These are phyloP conservation scores for Funneliformis geosporum DNA, from an alignment of 192 early-diverging fungal species.

Conservation along the genomic window DNA sequence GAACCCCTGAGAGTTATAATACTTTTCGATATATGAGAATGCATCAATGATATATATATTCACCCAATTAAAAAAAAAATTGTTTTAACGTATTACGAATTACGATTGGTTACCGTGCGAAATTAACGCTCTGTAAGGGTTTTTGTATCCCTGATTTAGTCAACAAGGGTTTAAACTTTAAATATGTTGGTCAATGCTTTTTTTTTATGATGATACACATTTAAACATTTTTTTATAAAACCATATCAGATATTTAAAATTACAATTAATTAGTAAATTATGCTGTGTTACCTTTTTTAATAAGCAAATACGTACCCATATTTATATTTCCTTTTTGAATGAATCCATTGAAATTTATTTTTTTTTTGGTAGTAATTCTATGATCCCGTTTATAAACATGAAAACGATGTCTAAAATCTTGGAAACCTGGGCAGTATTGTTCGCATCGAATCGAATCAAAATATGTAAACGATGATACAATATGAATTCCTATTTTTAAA, in stretches of 20 bases:
- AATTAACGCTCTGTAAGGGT: not conserved
- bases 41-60: not conserved
- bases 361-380: not conserved
- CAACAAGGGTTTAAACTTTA: slow-evolving; percentile 5
- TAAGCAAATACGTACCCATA: not conserved
- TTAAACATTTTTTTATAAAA: not conserved
- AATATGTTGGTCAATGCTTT: not conserved
- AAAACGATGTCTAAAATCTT: not conserved
- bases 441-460: not conserved
- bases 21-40: not conserved
- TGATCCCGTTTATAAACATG: not conserved
- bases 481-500: not conserved
- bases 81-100: not conserved
- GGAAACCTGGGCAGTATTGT: no score
- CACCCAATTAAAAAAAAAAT: not conserved
- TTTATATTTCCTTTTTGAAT: not conserved
- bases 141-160: slow-evolving; percentile 17
- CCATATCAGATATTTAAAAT: not conserved
- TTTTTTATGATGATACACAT: not conserved
- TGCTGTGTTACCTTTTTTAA: not conserved
- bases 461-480: not conserved
- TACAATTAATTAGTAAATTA: not conserved
- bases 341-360: not conserved
- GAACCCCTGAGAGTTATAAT: slow-evolving; percentile 14
- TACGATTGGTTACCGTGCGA: not conserved